Conservation (phyloP, 768 basidiomycete species). For the Tricholoma bakamatsutake region DNA sequence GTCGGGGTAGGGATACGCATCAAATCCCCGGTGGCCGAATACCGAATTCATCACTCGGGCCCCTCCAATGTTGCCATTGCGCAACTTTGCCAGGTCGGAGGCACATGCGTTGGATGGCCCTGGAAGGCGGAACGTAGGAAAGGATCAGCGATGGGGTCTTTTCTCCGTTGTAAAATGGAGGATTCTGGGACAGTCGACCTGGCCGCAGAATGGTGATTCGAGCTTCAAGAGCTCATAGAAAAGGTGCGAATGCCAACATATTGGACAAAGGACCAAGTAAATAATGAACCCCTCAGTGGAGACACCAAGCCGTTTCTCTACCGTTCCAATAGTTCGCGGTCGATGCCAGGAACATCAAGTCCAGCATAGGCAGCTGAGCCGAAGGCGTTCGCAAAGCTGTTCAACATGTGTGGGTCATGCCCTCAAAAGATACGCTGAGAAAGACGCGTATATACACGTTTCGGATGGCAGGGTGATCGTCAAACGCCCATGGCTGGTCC, state of each 20-base stretch:
- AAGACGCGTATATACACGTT: too few relatives aligned
- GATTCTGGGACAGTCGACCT: background rate
- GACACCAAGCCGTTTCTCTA: background rate
- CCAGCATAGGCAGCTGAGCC: background rate
- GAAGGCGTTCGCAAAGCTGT: too few relatives aligned
- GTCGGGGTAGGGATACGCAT: background rate
- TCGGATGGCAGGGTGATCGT: too few relatives aligned
- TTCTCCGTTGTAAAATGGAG: background rate
- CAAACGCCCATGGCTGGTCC: too few relatives aligned
- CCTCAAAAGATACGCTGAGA: too few relatives aligned
- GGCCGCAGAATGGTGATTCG: too few relatives aligned
- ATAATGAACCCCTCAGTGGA: too few relatives aligned
- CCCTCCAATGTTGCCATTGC: background rate
- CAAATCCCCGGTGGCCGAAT: background rate
- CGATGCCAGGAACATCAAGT: background rate
- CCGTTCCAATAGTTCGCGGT: background rate
- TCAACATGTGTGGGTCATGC: too few relatives aligned
- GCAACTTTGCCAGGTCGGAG: background rate
- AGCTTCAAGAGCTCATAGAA: too few relatives aligned
- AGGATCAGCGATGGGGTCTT: background rate
- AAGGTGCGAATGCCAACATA: background rate
- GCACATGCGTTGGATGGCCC: background rate
- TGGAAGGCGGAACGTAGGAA: background rate
- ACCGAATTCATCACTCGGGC: background rate
- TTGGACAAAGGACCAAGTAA: background rate